Evolutionary conservation across 106 monocot species (phyloP), one percentile per base, ranked within the genome.

Genomic region (Acorus calamus): DNA sequence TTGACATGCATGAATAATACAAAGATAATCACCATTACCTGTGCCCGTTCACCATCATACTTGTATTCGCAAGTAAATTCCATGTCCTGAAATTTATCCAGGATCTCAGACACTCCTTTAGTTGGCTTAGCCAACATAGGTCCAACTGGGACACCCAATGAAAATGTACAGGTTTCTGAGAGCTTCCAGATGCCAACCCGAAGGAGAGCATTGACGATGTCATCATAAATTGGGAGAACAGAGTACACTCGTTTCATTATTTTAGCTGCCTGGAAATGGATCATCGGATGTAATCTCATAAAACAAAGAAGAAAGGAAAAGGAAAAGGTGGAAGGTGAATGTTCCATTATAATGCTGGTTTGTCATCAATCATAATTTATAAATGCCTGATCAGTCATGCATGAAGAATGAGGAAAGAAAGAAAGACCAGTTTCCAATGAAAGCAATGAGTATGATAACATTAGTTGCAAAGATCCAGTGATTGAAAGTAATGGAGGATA

Each of bases 121-220:
- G 96, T 96, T 64, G 96, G 90, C 73, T 96, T 96, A 51, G 96
- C 96, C 53, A 96, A 50, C 96, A 96, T 96, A 66, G 96, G 96
- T 47, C 91, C 86, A 52, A 96, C 85, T 52, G 96, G 96, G 10
- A 96, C 87, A 66, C 96, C 90, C 65, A 87, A 63, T 68, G 90
- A 80, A 78, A 96, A 96, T 44, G 73, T 74, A 81, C 96, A 96
- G 64, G 66, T 70, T 67, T 96, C 84, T 67, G 78, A 64, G 60
- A 96, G 82, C 66, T 91, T 85, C 96, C 81, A 84, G 10, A 96
- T 69, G 12, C 96, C 96, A 64, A 81, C 84, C 58, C 59, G 54
- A 60, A 96, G 96, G 80, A 96, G 84, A 61, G 64, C 74, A 51
- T 80, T 78, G 44, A 91, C 80, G 58, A 96, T 91, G 66, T 83